These are phyloP conservation scores for Podospora pseudopauciseta DNA, from an alignment of 495 filamentous ascomycete genomes.

Conservation along the genomic window DNA sequence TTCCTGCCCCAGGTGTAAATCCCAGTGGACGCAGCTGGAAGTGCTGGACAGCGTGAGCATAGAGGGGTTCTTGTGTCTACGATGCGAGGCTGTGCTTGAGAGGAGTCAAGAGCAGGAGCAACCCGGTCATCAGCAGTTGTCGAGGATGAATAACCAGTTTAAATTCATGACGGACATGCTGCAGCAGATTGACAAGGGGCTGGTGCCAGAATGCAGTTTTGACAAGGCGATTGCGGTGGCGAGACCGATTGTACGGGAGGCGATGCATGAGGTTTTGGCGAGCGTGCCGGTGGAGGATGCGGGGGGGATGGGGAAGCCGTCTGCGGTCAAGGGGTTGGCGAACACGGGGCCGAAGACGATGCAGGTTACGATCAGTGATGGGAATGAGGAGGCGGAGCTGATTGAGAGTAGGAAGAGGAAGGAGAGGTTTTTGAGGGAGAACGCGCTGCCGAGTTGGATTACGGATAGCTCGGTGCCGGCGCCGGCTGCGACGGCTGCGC, in stretches of 20 bases:
- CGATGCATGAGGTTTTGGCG: slow-evolving; percentile 56
- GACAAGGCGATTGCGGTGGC: slow-evolving; percentile 65
- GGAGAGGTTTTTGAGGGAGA: slow-evolving; percentile 73
- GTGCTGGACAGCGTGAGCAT: slow-evolving; percentile 67
- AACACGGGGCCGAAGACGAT: slow-evolving; percentile 68
- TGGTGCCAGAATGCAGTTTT: slow-evolving; percentile 83
- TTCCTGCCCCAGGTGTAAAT: slow-evolving; percentile 71
- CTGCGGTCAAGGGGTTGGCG: slow-evolving; percentile 65
- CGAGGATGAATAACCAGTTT: slow-evolving; percentile 81
- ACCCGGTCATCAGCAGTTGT: slow-evolving; percentile 82
- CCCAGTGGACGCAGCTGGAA: slow-evolving; percentile 82
- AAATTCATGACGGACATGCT: slow-evolving; percentile 79
- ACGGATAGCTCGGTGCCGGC: slow-evolving; percentile 73
- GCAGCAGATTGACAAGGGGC: slow-evolving; percentile 75
- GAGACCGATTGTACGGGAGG: slow-evolving; percentile 58
- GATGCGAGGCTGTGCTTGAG: slow-evolving; percentile 67
- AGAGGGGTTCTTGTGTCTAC: slow-evolving; percentile 77
- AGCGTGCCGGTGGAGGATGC: slow-evolving; percentile 53
- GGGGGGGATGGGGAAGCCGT: slow-evolving; percentile 49
- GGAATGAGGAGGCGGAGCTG: slow-evolving; percentile 69
- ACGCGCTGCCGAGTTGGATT: slow-evolving; percentile 86
- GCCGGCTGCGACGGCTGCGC: slow-evolving; percentile 16
- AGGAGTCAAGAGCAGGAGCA: slow-evolving; percentile 61
- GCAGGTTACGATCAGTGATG: slow-evolving; percentile 71
- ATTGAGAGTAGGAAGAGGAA: slow-evolving; percentile 68